Conservation (phyloP, 805 yeast genomes). For the Tanozyma kutaoensis region DNA sequence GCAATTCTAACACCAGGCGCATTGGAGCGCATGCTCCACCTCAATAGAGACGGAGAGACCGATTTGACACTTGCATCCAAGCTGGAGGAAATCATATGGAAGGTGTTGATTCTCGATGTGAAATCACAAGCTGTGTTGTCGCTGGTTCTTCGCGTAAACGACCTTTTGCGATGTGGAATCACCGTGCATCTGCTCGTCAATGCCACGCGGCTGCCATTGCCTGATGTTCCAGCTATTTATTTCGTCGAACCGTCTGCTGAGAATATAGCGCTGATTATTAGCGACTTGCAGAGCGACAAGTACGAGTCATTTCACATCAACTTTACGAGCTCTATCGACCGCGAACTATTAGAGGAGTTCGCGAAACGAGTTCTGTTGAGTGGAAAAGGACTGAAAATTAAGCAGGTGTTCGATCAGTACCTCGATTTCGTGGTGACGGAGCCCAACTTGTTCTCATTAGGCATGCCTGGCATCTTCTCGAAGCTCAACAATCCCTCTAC, state of each 20-base stretch:
- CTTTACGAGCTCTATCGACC: constrained; percentile 67
- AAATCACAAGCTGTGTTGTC: constrained; percentile 79
- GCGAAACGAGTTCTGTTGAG: constrained; percentile 69
- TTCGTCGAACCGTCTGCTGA: constrained; percentile 79
- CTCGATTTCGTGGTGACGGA: constrained; percentile 87
- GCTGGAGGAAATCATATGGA: constrained; percentile 74
- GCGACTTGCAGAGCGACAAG: constrained; percentile 61
- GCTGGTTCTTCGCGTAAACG: constrained; percentile 86
- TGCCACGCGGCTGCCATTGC: constrained; percentile 66
- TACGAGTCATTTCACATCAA: constrained; percentile 76
- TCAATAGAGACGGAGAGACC: constrained; percentile 50
- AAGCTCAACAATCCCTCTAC: constrained; percentile 58
- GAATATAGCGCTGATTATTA: constrained; percentile 55
- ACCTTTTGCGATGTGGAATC: constrained; percentile 78
- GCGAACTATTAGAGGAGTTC: constrained; percentile 76
- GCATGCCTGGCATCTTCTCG: constrained; percentile 51
- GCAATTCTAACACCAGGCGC: constrained; percentile 5
- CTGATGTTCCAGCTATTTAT: constrained; percentile 91
- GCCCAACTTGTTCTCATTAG: constrained; percentile 77
- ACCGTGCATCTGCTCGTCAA: constrained; percentile 75
- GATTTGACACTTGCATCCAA: constrained; percentile 42
- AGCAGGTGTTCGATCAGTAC: constrained; percentile 91
- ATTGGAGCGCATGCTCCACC: constrained; percentile 74
- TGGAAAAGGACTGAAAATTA: constrained; percentile 58
- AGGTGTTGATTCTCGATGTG: constrained; percentile 71